Base-by-base conservation (phyloP, 1,284 basidiomycete species). In the Coniferiporia weirii region DNA sequence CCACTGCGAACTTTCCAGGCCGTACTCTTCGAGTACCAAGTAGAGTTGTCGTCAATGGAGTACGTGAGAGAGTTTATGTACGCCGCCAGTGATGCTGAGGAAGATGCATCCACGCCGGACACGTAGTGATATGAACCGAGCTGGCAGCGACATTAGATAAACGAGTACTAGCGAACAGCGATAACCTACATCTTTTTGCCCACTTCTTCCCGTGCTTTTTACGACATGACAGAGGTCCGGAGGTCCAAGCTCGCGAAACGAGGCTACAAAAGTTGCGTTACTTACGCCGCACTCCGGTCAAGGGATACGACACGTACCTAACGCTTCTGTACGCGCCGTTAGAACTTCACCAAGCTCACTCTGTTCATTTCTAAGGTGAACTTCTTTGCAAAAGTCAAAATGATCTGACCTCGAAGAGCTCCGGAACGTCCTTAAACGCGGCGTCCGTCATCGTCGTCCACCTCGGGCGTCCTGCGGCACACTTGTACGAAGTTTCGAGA, bases 41-140 rank as follows among this genome's bases (percentile, higher is more conserved):
- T 89, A 13, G 87, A 83, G 57, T 83, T 87, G 64, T 96, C 93
- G 68, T 98, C 96, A 62, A 99, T 87, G 43, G 92, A 86, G 71
- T 98, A 98, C 4, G 93, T 96, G 36, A 99, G 80, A 13, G 93
- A 96, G 77, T 99, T 99, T 73, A 99, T 91, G 75, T 99, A 99
- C 4, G 96, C 96, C 8, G 96, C 97, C 10, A 99, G 82, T 0
- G 95, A 97, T 1, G 96, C 97, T 10, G 95, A 98, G 1, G 95
- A 97, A 9, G 94, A 97, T 0, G 96, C 94, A 72, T 99, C 96
- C 52, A 98, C 93, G 32, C 96, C 96, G 0, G 96, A 98, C 59
- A 98, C 84, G 70, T 90, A 95, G 75, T 98, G 95, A 71, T 96
- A 97, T 27, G 93, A 95, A 46, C 93, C 93, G 59, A 93, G 76